These are phyloP conservation scores for Stellera chamaejasme DNA, from an alignment of 345 rosid species.

Conservation along the genomic window DNA sequence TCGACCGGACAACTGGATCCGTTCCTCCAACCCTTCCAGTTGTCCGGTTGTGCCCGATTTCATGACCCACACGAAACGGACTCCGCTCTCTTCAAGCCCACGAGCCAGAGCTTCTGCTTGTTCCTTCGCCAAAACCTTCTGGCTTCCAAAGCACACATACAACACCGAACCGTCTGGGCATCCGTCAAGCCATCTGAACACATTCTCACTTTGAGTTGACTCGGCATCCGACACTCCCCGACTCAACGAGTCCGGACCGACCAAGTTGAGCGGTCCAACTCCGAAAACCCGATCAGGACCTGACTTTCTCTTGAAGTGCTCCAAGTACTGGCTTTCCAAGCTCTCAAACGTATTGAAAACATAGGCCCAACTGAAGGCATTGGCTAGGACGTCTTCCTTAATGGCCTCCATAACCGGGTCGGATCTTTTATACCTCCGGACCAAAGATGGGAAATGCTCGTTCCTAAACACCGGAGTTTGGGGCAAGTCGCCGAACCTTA, in stretches of 20 bases:
- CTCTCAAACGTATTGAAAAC: conserved; percentile 39
- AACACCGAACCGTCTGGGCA: conserved; percentile 46
- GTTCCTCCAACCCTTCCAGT: conserved; percentile 25
- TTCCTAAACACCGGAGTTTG: conserved; percentile 28
- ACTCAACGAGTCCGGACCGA: conserved; percentile 20
- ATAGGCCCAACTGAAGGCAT: conserved; percentile 33
- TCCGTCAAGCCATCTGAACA: conserved; percentile 44
- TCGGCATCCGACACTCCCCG: neutral
- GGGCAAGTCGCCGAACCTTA: conserved; percentile 35
- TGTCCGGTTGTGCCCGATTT: conserved; percentile 21
- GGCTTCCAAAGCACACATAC: conserved; percentile 66
- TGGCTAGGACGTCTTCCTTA: conserved; percentile 24
- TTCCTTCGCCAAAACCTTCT: conserved; percentile 25
- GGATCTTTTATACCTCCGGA: conserved; percentile 17
- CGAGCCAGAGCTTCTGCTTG: conserved; percentile 48
- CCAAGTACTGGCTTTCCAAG: conserved; percentile 34
- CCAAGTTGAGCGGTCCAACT: conserved; percentile 46
- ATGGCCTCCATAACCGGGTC: conserved; percentile 28
- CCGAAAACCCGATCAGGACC: conserved; percentile 43
- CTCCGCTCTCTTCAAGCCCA: conserved; percentile 43
- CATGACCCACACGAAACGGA: conserved; percentile 54
- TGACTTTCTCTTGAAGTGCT: conserved; percentile 22
- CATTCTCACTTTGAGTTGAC: neutral
- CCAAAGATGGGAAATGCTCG: conserved; percentile 40
- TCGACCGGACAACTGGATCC: conserved; percentile 16